Evolutionary conservation across 495 filamentous ascomycete genomes (phyloP).

Genomic region (Aspergillus funiculosus): DNA sequence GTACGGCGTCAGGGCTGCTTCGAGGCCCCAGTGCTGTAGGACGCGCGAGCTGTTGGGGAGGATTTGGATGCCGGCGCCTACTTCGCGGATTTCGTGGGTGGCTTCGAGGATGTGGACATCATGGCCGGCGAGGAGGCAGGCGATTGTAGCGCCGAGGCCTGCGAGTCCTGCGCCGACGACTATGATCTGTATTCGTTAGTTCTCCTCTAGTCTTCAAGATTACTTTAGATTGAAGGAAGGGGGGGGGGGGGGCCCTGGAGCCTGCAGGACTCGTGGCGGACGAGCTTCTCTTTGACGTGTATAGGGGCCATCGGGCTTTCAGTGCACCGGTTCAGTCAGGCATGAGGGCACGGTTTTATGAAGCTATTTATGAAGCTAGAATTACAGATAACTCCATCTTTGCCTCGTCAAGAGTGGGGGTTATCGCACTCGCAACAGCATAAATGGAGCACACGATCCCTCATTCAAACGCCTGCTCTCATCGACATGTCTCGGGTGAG

Average conservation of each 20-base stretch:
- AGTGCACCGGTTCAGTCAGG: too few species aligned
- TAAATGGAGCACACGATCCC: neutral
- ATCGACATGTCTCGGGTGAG: constrained; percentile 23
- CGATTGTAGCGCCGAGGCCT: constrained; percentile 57
- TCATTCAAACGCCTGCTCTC: neutral
- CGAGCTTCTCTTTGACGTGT: constrained; percentile 13
- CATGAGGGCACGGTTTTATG: too few species aligned
- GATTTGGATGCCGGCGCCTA: constrained; percentile 49
- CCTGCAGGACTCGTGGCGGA: constrained; percentile 13
- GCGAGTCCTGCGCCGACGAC: constrained; percentile 62
- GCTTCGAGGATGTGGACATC: constrained; percentile 55
- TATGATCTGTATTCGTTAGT: constrained; percentile 24
- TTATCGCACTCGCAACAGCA: too few species aligned
- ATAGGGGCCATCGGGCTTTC: constrained; percentile 19
- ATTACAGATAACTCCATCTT: too few species aligned
- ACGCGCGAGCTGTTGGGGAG: constrained; percentile 52
- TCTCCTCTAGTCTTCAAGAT: neutral
- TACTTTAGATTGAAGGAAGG: neutral
- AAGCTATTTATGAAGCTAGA: too few species aligned
- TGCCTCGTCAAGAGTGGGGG: constrained; percentile 18
- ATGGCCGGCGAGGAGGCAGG: constrained; percentile 55
- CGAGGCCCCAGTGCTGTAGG: constrained; percentile 49
- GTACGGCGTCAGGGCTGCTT: constrained; percentile 40
- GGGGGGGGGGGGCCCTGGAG: constrained; percentile 11
- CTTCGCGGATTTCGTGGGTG: constrained; percentile 50